Percentiles rank a stretch among this genome's conserved stretches.
Evolutionary conservation across 2,329 filamentous ascomycete genomes (phyloP).

Genomic region (Talaromyces sp.): DNA sequence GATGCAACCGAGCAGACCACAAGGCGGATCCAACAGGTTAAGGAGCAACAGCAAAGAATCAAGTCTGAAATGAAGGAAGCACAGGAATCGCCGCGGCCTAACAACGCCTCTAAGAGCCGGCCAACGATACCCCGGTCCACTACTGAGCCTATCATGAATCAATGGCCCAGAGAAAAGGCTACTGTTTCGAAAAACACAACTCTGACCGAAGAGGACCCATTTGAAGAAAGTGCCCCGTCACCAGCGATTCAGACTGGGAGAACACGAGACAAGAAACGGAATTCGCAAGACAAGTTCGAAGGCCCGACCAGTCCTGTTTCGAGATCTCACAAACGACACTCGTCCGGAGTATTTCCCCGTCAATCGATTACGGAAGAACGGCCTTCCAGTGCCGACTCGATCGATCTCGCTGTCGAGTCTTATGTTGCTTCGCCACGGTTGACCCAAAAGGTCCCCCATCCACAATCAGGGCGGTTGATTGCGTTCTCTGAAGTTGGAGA

Average conservation of each 20-base stretch:
- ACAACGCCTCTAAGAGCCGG: background rate
- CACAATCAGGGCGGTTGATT: conserved; percentile 78
- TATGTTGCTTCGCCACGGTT: conserved; percentile 79
- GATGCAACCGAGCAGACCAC: conserved; percentile 51
- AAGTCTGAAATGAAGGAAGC: conserved; percentile 41
- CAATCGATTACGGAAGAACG: conserved; percentile 59
- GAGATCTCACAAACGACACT: conserved; percentile 31
- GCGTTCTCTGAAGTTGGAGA: conserved; percentile 97
- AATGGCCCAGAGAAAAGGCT: conserved; percentile 5
- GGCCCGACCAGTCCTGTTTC: conserved; percentile 18
- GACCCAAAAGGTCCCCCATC: conserved; percentile 81
- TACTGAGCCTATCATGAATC: conserved; percentile 14
- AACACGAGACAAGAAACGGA: conserved; percentile 29
- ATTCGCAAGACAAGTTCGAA: conserved; percentile 27
- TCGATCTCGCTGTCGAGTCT: conserved; percentile 79
- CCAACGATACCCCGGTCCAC: conserved; percentile 7
- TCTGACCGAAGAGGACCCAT: conserved; percentile 16
- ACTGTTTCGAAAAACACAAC: conserved; percentile 20
- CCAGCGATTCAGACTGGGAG: conserved; percentile 61
- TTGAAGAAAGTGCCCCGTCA: conserved; percentile 63
- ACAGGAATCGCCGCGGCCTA: conserved; percentile 22
- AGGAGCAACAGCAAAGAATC: conserved; percentile 51
- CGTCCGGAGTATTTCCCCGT: conserved; percentile 34
- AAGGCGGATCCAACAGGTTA: conserved; percentile 52
- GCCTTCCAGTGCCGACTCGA: conserved; percentile 73